Evolutionary conservation across 2,329 filamentous ascomycete genomes (phyloP).

Genomic region (Fusarium neocosmosporiellum): DNA sequence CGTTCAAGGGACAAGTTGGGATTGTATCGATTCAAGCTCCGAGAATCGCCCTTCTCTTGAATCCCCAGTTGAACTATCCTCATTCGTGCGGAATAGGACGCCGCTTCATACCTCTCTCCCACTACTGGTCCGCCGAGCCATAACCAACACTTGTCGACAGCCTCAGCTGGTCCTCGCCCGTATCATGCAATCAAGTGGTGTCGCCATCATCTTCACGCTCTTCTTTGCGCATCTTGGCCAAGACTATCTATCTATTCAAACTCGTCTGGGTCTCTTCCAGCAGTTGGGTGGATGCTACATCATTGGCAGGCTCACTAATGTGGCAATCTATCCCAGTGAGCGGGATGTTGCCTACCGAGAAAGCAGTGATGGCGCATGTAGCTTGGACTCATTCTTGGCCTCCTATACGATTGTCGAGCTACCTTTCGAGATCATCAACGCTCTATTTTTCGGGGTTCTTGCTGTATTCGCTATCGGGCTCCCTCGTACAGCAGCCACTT

Average conservation of each 20-base stretch:
- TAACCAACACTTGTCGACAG: conserved; percentile 76
- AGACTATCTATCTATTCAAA: conserved; percentile 78
- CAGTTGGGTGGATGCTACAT: conserved; percentile 79
- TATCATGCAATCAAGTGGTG: conserved; percentile 73
- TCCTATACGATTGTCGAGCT: conserved; percentile 77
- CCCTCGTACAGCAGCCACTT: conserved; percentile 70
- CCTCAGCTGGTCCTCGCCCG: conserved; percentile 73
- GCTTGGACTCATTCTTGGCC: conserved; percentile 75
- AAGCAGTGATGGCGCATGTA: conserved; percentile 78
- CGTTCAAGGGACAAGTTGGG: no score
- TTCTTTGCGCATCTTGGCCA: conserved; percentile 79
- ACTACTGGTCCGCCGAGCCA: conserved; percentile 73
- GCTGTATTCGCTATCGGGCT: conserved; percentile 73
- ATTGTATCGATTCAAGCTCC: not conserved
- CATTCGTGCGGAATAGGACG: conserved; percentile 65
- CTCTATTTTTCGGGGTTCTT: conserved; percentile 73
- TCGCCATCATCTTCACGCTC: conserved; percentile 71
- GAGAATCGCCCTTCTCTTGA: conserved; percentile 58
- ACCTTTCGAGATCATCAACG: conserved; percentile 76
- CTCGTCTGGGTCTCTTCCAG: conserved; percentile 78
- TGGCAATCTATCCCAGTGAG: conserved; percentile 78
- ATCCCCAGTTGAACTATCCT: conserved; percentile 76
- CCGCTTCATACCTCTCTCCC: conserved; percentile 72
- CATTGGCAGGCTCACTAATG: conserved; percentile 83
- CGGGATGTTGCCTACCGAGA: conserved; percentile 83